Evolutionary conservation across 805 yeast genomes (phyloP).

Genomic region (Barnettozyma sp.): DNA sequence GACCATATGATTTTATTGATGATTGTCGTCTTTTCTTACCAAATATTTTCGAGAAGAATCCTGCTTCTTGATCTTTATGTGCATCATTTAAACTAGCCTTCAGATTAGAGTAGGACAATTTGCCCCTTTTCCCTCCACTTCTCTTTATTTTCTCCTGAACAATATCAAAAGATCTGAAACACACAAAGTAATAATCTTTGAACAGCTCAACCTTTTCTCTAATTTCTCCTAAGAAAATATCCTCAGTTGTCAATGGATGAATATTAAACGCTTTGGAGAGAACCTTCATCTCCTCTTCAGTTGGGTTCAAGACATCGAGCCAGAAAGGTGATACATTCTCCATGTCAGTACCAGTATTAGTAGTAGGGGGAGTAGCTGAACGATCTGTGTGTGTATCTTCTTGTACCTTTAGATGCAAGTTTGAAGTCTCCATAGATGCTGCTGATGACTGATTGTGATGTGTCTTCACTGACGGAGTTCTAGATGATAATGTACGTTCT

Average conservation of each 20-base stretch:
- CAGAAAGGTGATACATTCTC: constrained; percentile 68
- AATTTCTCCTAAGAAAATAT: constrained; percentile 86
- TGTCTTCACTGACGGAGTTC: constrained; percentile 4
- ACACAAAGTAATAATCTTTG: constrained; percentile 83
- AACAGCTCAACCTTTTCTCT: constrained; percentile 93
- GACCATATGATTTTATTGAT: constrained; percentile 9
- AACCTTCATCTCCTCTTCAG: constrained; percentile 95
- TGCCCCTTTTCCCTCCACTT: constrained; percentile 32
- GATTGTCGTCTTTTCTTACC: constrained; percentile 13
- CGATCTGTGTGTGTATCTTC: constrained; percentile 4
- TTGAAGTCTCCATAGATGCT: constrained; percentile 9
- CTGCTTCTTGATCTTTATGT: constrained; percentile 4
- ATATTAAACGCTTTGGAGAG: constrained; percentile 86
- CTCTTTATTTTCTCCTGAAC: constrained; percentile 59
- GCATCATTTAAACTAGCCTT: constrained; percentile 4
- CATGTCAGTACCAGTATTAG: constrained; percentile 2
- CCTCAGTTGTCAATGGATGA: constrained; percentile 95
- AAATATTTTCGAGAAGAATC: constrained; percentile 13
- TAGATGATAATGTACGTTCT: constrained; percentile 3
- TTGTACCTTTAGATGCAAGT: constrained; percentile 5
- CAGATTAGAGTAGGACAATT: constrained; percentile 2
- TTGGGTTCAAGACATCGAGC: constrained; percentile 88
- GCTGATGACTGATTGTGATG: neutral
- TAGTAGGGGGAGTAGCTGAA: neutral
- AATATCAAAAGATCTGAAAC: constrained; percentile 80